Evolutionary conservation across 768 basidiomycete genomes (phyloP).

Genomic region (button mushroom (Agaricus bisporus)): DNA sequence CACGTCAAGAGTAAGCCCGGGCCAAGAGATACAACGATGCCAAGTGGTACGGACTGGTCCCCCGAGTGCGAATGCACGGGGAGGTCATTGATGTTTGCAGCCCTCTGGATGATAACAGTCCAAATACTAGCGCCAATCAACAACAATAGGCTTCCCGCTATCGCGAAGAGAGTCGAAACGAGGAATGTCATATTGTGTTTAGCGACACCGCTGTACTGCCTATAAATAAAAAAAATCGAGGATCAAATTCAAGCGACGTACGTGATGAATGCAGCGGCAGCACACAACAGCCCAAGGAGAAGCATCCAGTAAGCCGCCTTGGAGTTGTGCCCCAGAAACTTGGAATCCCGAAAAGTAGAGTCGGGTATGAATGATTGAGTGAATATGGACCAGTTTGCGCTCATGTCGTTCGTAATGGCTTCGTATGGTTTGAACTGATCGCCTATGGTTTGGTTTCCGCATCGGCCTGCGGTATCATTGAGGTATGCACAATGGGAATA

Average conservation of each 20-base stretch:
- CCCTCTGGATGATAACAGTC: conserved; percentile 68
- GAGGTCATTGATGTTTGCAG: conserved; percentile 50
- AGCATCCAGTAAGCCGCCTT: conserved; percentile 72
- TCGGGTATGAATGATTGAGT: conserved; percentile 46
- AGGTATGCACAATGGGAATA: conserved; percentile 77
- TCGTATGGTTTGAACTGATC: conserved; percentile 60
- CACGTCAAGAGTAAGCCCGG: conserved; percentile 62
- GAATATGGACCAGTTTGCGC: conserved; percentile 49
- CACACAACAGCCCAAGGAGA: conserved; percentile 63
- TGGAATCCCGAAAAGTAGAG: conserved; percentile 51
- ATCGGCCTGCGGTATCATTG: conserved; percentile 51
- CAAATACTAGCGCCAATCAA: conserved; percentile 70
- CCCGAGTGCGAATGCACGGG: conserved; percentile 27
- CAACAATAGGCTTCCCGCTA: conserved; percentile 54
- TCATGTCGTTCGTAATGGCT: conserved; percentile 63
- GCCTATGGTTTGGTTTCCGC: conserved; percentile 56
- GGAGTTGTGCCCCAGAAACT: conserved; percentile 56
- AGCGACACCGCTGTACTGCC: conserved; percentile 50
- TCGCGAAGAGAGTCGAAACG: conserved; percentile 56
- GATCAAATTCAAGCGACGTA: conserved; percentile 28
- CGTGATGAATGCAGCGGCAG: conserved; percentile 62
- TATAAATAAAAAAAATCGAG: conserved; percentile 4
- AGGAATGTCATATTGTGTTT: conserved; percentile 64
- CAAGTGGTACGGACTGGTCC: conserved; percentile 36
- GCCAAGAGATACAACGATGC: conserved; percentile 59